Evolutionary conservation across 2,329 filamentous ascomycete genomes (phyloP), one percentile per base, ranked within the genome.

Genomic region (Biscogniauxia marginata): DNA sequence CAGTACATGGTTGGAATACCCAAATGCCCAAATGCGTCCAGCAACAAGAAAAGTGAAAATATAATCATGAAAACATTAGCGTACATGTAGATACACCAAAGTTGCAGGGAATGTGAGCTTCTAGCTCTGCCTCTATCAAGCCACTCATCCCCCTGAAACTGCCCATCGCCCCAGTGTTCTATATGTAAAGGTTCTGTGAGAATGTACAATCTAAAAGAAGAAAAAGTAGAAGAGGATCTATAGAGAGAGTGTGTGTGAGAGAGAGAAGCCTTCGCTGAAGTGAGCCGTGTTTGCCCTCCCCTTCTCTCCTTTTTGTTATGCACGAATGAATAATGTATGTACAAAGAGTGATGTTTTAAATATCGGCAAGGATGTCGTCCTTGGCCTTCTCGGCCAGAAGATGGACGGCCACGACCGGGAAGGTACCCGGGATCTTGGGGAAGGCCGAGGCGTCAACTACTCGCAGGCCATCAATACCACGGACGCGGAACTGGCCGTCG

Each of bases 381-480:
- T 59, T 60, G 4, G 65, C 67, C 63, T 69, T 70, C 59, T 67
- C 60, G 4, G 63, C 48, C 23, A 70, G 48, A 61, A 70, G 65
- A 49, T 65, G 65, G 21, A 69, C 62, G 8, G 65, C 60, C 7
- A 67, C 46, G 21, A 61, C 62, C 1, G 65, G 66, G 59, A 71
- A 73, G 8, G 65, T 58, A 3, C 69, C 69, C 1, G 82, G 82
- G 53, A 81, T 79, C 53, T 72, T 74, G 3, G 79, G 78, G 57
- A 79, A 84, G 1, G 76, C 73, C 20, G 75, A 79, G 2, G 79
- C 82, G 69, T 84, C 82, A 2, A 84, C 82, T 9, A 84, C 81
- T 44, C 82, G 72, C 13, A 84, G 68, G 0, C 77, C 75, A 1
- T 74, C 69, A 0, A 81, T 77, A 2, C 80, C 80, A 22, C 78